Base-by-base conservation (phyloP, 2,329 filamentous ascomycete genomes). In the Pestalotiopsis sp. region DNA sequence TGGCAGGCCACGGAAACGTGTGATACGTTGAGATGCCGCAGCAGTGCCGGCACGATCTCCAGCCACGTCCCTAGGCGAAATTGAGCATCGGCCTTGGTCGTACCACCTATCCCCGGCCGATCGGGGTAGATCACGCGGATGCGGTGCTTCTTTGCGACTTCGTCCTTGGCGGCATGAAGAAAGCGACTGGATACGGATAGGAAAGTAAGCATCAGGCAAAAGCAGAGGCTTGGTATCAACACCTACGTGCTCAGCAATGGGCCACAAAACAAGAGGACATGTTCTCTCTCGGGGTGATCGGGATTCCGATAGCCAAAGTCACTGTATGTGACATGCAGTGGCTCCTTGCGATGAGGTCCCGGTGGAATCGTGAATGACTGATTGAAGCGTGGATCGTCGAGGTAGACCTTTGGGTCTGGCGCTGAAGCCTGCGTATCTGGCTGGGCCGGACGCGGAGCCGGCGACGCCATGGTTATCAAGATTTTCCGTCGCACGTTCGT, bases 61-160 rank as follows among this genome's bases (percentile, higher is more conserved):
- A 78, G 73, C 76, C 77, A 80, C 7, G 75, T 61, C 2, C 36
- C 64, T 56, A 81, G 68, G 12, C 73, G 70, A 17, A 75, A 63
- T 6, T 70, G 56, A 0, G 72, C 66, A 4, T 69, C 66, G 1
- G 75, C 77, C 7, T 74, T 68, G 17, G 76, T 76, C 5, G 79
- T 80, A 7, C 76, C 75, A 12, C 80, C 80, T 57, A 82, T 75
- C 9, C 80, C 80, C 0, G 81, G 80, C 5, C 80, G 71, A 68
- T 82, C 79, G 0, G 72, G 68, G 67, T 70, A 69, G 67, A 82
- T 74, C 60, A 82, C 73, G 39, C 80, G 78, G 23, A 81, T 70
- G 23, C 73, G 70, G 69, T 80, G 71, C 49, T 71, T 64, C 63
- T 74, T 76, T 17, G 79, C 80, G 3, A 80, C 68, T 2, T 70